Evolutionary conservation across 352 stramenopile genomes (phyloP).

Genomic region (Phytophthora kernoviae): DNA sequence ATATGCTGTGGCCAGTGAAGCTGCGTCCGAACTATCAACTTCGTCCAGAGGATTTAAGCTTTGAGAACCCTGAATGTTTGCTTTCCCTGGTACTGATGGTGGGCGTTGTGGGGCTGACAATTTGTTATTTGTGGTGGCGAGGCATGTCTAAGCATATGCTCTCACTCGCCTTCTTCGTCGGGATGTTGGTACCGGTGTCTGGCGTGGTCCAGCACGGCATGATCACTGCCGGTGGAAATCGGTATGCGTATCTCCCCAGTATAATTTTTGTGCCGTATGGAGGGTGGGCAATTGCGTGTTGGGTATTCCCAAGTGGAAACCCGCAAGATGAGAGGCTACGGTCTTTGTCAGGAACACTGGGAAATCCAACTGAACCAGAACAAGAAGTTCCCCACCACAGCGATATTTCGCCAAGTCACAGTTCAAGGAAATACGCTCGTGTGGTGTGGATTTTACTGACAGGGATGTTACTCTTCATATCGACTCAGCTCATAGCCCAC

Average conservation of each 20-base stretch:
- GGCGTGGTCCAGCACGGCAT: constrained; percentile 71
- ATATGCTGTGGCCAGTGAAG: constrained; percentile 43
- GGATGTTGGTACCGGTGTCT: constrained; percentile 52
- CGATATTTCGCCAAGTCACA: neutral
- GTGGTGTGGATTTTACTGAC: constrained; percentile 7
- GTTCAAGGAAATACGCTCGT: neutral
- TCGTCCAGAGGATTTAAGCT: constrained; percentile 32
- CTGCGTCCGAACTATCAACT: constrained; percentile 59
- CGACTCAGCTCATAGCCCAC: constrained; percentile 12
- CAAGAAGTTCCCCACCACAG: neutral
- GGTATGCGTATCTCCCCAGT: constrained; percentile 64
- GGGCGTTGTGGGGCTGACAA: constrained; percentile 4
- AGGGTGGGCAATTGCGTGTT: constrained; percentile 19
- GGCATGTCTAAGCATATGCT: constrained; percentile 23
- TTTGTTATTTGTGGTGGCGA: constrained; percentile 5
- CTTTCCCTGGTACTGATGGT: constrained; percentile 20
- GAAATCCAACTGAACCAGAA: constrained; percentile 3
- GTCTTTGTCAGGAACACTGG: neutral
- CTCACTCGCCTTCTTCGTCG: constrained; percentile 31
- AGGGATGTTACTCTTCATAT: constrained; percentile 16
- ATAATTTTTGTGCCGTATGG: constrained; percentile 42
- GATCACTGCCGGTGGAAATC: constrained; percentile 41
- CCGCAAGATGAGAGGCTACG: neutral
- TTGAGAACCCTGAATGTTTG: constrained; percentile 37
- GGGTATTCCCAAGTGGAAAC: constrained; percentile 11